Base-by-base conservation (phyloP, 73 alveolate genomes). In the Paramecium pentaurelia region DNA sequence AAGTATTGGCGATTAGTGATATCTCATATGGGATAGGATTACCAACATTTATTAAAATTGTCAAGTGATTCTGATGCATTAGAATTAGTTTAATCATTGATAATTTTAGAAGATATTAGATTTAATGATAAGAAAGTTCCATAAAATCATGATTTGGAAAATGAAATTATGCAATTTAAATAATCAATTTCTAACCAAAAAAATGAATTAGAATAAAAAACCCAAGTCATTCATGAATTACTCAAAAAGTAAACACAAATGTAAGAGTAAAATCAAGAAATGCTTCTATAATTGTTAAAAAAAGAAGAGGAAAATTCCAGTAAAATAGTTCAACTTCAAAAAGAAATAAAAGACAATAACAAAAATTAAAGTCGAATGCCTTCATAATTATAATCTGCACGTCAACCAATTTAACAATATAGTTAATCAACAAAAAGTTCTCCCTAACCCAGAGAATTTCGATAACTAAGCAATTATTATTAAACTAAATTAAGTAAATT, bases 1-100 rank as follows among this genome's bases (percentile, higher is more conserved):
- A 75, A 75, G 88, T 37, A 75, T 20, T 75, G 88, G 88, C 6
- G 60, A 20, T 37, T 75, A 25, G 88, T 75, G 38, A 42, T 75
- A 3, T 20, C 58, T 30, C 88, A 75, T 42, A 36, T 75, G 68
- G 58, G 68, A 16, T 36, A 38, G 6, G 88, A 75, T 12, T 75
- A 75, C 27, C 20, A 75, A 10, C 68, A 75, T 38, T n/a, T 75
- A 20, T n/a, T 75, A 42, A 75, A 36, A 36, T 38, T 75, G 68
- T 36, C 68, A 20, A 42, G 36, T 4, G 88, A 75, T 16, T 75
- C 88, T 6, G 88, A 75, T 75, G 38, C 88, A 42, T 11, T 75
- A 36, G 88, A 75, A 36, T 9, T 75, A n/a, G 60, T 75, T 75
- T 75, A 75, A 20, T 36, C 88, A 12, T 42, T 75, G 18, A 10